These are phyloP conservation scores for Lactarius quietus DNA, from an alignment of 768 basidiomycete genomes.

Conservation along the genomic window DNA sequence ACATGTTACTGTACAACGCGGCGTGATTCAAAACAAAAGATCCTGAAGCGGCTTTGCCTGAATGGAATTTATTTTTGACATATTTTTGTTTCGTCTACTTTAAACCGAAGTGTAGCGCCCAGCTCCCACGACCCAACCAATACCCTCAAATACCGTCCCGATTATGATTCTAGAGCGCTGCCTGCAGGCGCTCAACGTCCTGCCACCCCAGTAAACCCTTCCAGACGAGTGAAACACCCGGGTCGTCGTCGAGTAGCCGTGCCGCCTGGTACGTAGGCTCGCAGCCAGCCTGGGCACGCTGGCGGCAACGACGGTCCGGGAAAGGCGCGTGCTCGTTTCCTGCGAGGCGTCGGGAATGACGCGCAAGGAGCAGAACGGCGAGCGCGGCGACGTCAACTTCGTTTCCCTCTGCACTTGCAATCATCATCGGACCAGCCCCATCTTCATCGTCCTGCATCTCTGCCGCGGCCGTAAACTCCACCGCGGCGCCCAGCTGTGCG, in stretches of 20 bases:
- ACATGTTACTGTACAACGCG: no score
- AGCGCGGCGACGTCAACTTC: constrained; percentile 15
- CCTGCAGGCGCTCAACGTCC: constrained; percentile 18
- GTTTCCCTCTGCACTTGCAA: constrained; percentile 3
- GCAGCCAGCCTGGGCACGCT: background rate
- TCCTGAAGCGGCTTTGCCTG: no score
- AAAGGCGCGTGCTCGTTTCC: background rate
- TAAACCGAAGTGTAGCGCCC: background rate
- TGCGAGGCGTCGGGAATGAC: background rate
- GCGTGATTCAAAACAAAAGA: no score
- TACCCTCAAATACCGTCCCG: background rate
- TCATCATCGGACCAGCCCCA: background rate
- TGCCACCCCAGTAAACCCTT: constrained; percentile 14
- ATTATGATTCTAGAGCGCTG: background rate
- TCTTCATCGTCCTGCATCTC: background rate
- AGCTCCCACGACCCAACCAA: background rate
- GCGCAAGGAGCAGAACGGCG: constrained; percentile 4
- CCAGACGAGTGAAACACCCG: constrained; percentile 1
- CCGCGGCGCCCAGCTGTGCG: constrained; percentile 2
- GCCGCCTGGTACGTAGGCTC: background rate
- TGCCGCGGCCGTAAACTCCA: background rate
- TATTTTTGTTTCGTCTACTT: background rate
- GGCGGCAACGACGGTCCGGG: background rate
- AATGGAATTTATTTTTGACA: background rate
- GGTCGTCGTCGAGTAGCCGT: constrained; percentile 1